Evolutionary conservation across 805 yeast species (phyloP), one percentile per base, ranked within the genome.

Genomic region (Priceomyces medius): DNA sequence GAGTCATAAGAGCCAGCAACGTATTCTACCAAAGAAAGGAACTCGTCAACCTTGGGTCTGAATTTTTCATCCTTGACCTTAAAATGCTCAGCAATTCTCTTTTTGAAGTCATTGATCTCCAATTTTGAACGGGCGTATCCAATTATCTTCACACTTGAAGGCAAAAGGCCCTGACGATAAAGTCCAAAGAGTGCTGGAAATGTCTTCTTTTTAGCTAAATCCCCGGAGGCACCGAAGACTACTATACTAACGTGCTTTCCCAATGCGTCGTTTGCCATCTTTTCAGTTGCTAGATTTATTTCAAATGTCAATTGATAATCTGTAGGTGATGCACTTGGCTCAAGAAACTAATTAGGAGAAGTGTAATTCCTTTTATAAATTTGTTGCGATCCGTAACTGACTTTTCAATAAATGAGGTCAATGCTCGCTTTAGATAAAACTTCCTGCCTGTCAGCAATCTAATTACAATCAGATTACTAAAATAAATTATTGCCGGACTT

Each of bases 161-260:
- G 87, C 42, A 91, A 72, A 50, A 80, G 81, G 31, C 95, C 96
- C 60, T 90, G 73, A 49, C 65, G 50, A 44, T 36, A 61, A 28
- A 86, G 73, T 8, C 93, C 95, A 54, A 85, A 85, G 16, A 86
- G 66, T 3, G 93, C 91, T 7, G 95, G 95, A 67, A 87, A 88
- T 2, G 97, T 90, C 71, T 90, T 90, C 81, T 90, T 90, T 71
- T 88, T 88, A 42, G 97, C 96, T 50, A 90, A 73, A 63, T 90
- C 97, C 39, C 97, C 97, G 17, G 95, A 86, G 33, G 97, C 97
- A 40, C 97, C 97, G 55, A 89, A 85, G 21, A 90, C 95, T 20
- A 83, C 87, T 54, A 90, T 74, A 32, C 80, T 73, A 7, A 87
- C 81, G 65, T 85, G 69, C 48, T 83, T 79, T 45, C 77, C 81